phyloP scores from a whole-genome alignment of 1,139 yeast species.

The Saccharomyces hybrid region DNA sequence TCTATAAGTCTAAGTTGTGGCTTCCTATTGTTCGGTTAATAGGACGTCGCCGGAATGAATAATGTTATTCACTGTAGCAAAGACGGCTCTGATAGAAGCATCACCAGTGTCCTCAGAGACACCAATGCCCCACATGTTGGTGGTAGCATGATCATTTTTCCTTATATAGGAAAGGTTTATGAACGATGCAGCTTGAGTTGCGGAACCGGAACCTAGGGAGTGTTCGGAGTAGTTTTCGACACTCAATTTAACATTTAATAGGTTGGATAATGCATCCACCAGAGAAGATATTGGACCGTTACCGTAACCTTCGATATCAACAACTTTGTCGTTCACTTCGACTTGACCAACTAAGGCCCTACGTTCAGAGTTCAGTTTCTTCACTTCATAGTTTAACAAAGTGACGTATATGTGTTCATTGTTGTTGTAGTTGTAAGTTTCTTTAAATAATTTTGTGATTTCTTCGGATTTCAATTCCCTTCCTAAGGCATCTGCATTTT shows the following conservation, averaged over 20 bases:
- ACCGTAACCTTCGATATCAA: constrained; percentile 61
- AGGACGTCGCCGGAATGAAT: constrained; percentile 30
- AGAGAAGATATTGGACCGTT: constrained; percentile 95
- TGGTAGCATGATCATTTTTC: constrained; percentile 37
- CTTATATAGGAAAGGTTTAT: constrained; percentile 51
- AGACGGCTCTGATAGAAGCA: constrained; percentile 74
- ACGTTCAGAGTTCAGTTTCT: constrained; percentile 36
- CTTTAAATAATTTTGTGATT: constrained; percentile 66
- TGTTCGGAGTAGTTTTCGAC: constrained; percentile 88
- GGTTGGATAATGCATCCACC: constrained; percentile 63
- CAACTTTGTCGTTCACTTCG: constrained; percentile 33
- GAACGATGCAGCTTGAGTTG: constrained; percentile 84
- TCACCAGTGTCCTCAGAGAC: constrained; percentile 86
- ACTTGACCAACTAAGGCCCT: constrained; percentile 48
- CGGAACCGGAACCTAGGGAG: constrained; percentile 80
- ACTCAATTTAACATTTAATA: constrained; percentile 52
- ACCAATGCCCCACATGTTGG: constrained; percentile 86
- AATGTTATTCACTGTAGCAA: constrained; percentile 58
- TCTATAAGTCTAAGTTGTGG: not conserved
- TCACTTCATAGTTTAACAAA: constrained; percentile 45
- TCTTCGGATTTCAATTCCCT: constrained; percentile 77
- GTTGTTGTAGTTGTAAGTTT: constrained; percentile 57
- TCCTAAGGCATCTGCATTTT: constrained; percentile 71
- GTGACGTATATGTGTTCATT: constrained; percentile 31
- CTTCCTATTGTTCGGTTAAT: constrained; percentile 13